Evolutionary conservation across 192 early-diverging fungal species (phyloP), one percentile per base, ranked within the genome.

Genomic region (Umbelopsis isabellina): DNA sequence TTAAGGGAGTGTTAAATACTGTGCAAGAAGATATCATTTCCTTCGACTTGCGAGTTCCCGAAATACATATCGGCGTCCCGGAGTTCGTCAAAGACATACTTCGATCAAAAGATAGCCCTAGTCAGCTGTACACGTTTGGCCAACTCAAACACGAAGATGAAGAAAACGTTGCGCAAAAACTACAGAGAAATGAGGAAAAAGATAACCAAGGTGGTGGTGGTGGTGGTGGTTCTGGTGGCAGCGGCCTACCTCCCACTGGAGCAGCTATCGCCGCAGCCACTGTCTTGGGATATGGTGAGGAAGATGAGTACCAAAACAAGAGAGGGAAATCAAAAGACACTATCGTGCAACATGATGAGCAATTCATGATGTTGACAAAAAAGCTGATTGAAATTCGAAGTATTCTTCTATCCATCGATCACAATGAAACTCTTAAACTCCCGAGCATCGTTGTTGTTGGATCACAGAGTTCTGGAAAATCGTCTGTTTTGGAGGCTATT

Each of bases 301-400:
- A 88, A 2, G 80, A 80, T 16, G 79, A 76, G 35, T 79, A 81
- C 22, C 77, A 80, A 67, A 82, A 81, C 58, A 76, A 72, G 18
- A 69, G 73, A 44, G 66, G 46, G n/a, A 69, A 49, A 33, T n/a
- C 23, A 9, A 66, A 52, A 2, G 27, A 53, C 8, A 44, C 50
- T 21, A 67, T 68, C 1, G 85, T 82, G 21, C 75, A 82, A 15
- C 89, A 90, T n/a, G 91, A 93, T 64, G 85, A 92, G 47, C 88
- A 93, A 69, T 86, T 95, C 33, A 92, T 94, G 91, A 71, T 90
- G 70, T 75, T 99, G 68, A 99, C 95, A 13, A 95, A 94, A 73
- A 95, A 93, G 79, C 79, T 99, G 48, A 94, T 99, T 25, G 96
- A 99, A 78, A 91, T 99, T 35, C 89, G 97, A 61, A 97, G 92